Base-by-base conservation (phyloP, 352 stramenopile species). In the Aphanomyces invadans region DNA sequence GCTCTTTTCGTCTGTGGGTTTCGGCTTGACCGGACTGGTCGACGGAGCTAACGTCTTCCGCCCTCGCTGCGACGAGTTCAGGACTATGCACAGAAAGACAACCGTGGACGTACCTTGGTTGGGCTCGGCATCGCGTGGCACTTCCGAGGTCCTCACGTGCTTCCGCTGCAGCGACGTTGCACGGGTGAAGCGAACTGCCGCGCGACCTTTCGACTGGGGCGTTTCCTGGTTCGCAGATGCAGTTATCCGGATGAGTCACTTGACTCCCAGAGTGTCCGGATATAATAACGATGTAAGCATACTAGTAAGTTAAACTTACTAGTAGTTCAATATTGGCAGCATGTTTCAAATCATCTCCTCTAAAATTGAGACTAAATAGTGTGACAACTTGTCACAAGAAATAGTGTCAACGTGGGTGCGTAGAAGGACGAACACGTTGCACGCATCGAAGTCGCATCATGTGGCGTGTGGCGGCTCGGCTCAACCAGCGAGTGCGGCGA, bases 21-120 rank as follows among this genome's bases (percentile, higher is more conserved):
- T 80, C 49, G 86, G 86, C 67, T 88, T 88, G 60, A 88, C 70
- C 11, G 80, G 80, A 66, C 80, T 88, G 11, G 80, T 87, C 0
- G 80, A 87, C 33, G 80, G 80, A 0, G 79, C 80, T 33, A 88
- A 25, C 10, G 59, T 65, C 59, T 65, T 65, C 29, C 59, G 42
- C 28, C 42, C 55, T 19, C 55, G 36, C 55, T 63, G 31, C 31
- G 31, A 28, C 19, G 19, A 61, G 15, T 15, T 25, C 9, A 38
- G 10, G n/a, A 61, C 44, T 4, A 29, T 36, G 39, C 26, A 10
- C 25, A 11, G 17, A 28, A 21, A 3, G 12, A 52, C 21, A 31
- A 21, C 56, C 23, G 10, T 52, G 29, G 23, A 49, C 4, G n/a
- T 65, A 65, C 59, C 59, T 65, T 65, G 42, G 36, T 65, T 17